These are phyloP conservation scores for Saksenaea oblongispora DNA, from an alignment of 371 early-diverging fungal genomes.

Conservation along the genomic window DNA sequence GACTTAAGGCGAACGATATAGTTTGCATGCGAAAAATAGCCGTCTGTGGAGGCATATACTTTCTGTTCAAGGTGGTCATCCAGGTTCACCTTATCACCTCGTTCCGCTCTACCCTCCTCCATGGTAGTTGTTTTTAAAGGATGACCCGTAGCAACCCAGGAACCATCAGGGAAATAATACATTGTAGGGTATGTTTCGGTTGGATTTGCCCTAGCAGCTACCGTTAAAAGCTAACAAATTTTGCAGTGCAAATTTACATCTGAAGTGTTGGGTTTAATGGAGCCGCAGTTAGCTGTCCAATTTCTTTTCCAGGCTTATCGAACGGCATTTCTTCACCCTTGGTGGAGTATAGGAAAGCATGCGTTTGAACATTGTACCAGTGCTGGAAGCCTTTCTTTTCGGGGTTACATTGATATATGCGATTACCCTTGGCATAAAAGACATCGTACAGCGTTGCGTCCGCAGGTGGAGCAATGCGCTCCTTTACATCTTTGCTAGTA, in stretches of 20 bases:
- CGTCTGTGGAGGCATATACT: constrained; percentile 26
- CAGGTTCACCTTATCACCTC: constrained; percentile 32
- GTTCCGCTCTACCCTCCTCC: constrained; percentile 34
- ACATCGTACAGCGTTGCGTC: constrained; percentile 35
- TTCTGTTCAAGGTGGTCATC: constrained; percentile 39
- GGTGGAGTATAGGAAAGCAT: constrained; percentile 38
- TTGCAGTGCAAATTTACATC: constrained; percentile 18
- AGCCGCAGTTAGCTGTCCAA: constrained; percentile 34
- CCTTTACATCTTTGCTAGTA: constrained; percentile 25
- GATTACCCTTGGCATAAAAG: constrained; percentile 37
- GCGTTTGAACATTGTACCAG: constrained; percentile 50
- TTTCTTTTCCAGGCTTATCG: constrained; percentile 31
- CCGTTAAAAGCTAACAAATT: background rate
- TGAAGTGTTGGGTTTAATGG: constrained; percentile 30
- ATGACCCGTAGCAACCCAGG: constrained; percentile 36
- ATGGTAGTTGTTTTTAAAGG: constrained; percentile 37
- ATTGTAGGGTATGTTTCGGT: constrained; percentile 32
- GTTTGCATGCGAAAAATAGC: constrained; percentile 42
- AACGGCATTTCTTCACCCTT: constrained; percentile 27
- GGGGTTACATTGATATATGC: constrained; percentile 47
- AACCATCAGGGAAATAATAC: constrained; percentile 41
- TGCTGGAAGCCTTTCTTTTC: constrained; percentile 38
- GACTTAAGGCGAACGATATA: constrained; percentile 38
- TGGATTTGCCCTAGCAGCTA: constrained; percentile 29
- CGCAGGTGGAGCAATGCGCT: constrained; percentile 33